Percentiles rank a stretch among this genome's conserved stretches.
Evolutionary conservation across 2,329 filamentous ascomycete species (phyloP).

Genomic region (Fusarium liriodendri): DNA sequence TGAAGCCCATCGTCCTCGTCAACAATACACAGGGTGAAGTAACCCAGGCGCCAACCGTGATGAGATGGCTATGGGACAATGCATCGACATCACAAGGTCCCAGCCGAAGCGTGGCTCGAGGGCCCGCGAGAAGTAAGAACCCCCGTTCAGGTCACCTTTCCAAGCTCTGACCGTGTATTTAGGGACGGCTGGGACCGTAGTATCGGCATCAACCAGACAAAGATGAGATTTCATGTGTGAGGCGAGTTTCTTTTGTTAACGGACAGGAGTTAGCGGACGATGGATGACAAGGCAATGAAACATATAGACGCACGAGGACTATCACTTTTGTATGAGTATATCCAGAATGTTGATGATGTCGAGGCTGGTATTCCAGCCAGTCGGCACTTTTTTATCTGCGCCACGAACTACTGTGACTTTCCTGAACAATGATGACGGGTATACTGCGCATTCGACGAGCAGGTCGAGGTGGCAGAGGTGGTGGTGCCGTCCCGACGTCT

Average conservation of each 20-base stretch:
- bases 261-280: constrained; percentile 14
- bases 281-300: not conserved
- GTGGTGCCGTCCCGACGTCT: constrained; percentile 34
- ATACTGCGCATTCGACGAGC: constrained; percentile 41
- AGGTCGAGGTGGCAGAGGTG: constrained; percentile 43
- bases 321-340: constrained; percentile 23
- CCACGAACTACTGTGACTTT: constrained; percentile 34
- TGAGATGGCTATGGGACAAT: constrained; percentile 50
- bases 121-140: constrained; percentile 45
- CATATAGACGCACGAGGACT: constrained; percentile 20
- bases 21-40: constrained; percentile 43
- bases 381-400: constrained; percentile 32
- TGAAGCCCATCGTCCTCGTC: constrained; percentile 49
- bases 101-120: constrained; percentile 34
- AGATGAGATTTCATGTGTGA: constrained; percentile 23
- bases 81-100: constrained; percentile 30
- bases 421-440: constrained; percentile 46
- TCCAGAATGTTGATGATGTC: constrained; percentile 25
- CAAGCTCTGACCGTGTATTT: constrained; percentile 45
- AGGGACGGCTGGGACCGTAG: constrained; percentile 37
- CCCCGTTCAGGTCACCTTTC: constrained; percentile 17
- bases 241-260: not conserved
- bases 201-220: constrained; percentile 31
- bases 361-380: constrained; percentile 24
- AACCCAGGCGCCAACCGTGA: constrained; percentile 47